Conservation (phyloP, 2,329 filamentous ascomycete genomes). For the Xylariaceae sp. region DNA sequence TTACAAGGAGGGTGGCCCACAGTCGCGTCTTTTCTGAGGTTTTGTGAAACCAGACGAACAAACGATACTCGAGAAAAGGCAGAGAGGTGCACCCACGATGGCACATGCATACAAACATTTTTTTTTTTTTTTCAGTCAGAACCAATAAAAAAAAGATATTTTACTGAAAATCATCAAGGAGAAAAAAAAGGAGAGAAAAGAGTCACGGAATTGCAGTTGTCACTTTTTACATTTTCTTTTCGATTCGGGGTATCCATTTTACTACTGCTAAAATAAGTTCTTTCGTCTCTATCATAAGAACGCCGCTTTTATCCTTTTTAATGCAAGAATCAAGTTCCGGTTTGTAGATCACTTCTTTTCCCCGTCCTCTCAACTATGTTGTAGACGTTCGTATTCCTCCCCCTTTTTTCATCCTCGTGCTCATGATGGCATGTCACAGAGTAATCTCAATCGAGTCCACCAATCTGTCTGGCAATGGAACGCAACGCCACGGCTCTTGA, state of each 20-base stretch:
- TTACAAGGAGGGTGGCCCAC: conserved; percentile 14
- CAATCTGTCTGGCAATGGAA: conserved; percentile 17
- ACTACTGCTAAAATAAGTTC: background rate
- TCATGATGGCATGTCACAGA: conserved; percentile 19
- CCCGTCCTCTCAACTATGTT: no score
- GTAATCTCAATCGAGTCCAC: conserved; percentile 16
- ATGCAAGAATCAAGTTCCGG: background rate
- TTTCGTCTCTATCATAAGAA: background rate
- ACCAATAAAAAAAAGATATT: conserved; percentile 13
- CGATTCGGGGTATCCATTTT: conserved; percentile 10
- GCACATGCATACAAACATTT: conserved; percentile 1
- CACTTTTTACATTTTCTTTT: background rate
- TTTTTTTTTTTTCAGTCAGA: conserved; percentile 1
- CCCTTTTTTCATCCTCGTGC: no score
- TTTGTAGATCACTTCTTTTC: background rate
- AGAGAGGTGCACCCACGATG: background rate
- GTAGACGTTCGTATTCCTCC: no score
- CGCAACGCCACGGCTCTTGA: conserved; percentile 10
- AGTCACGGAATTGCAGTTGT: background rate
- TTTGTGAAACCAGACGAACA: background rate
- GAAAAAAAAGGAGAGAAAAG: background rate
- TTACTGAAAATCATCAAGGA: background rate
- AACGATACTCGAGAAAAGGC: background rate
- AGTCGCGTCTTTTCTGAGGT: background rate
- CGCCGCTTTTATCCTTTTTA: background rate